Base-by-base conservation (phyloP, 345 rosid species). In the Erucastrum elatum region DNA sequence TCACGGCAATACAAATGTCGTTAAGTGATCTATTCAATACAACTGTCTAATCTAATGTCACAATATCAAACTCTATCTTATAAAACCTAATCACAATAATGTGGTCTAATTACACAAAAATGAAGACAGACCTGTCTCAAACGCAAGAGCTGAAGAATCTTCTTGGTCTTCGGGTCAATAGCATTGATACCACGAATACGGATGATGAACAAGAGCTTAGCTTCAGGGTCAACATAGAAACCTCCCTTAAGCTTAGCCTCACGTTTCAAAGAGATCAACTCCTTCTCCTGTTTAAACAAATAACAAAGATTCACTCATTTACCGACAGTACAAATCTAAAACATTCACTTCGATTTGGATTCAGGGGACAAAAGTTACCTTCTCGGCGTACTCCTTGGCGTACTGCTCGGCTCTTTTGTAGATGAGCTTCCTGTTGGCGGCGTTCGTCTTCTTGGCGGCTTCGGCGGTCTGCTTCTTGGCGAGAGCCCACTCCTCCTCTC, bases 111-210 rank as follows among this genome's bases (percentile, higher is more conserved):
- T 39, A 39, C 12, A 39, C 4, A 9, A 35, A 37, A 12, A 17
- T 5, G 15, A 15, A 31, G 4, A 30, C 27, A 11, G 75, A 94
- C 97, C 98, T 94, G 98, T 87, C 94, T 85, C 85, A 94, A 66
- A 72, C 97, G 94, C 75, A 94, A 69, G 15, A 94, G 97, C 89
- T 90, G 97, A 83, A 94, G 85, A 64, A 94, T 94, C 86, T 85
- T 90, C 80, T 88, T 87, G 0, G 94, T 87, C 82, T 88, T 91
- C 0, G 98, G 98, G 82, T 94, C 85, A 83, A 94, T 89, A 0
- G 98, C 97, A 72, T 94, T 94, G 77, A 94, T 92, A 82, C 97
- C 96, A 69, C 88, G 93, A 17, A 91, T 94, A 46, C 98, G 87
- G 69, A 92, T 61, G 56, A 92, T 89, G 67, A 90, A 94, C 82